A percentile compares a stretch with the other conserved stretches of the same genome.
These are phyloP conservation scores for Microsporum ferrugineum DNA, from an alignment of 2,329 filamentous ascomycete species.

Conservation along the genomic window DNA sequence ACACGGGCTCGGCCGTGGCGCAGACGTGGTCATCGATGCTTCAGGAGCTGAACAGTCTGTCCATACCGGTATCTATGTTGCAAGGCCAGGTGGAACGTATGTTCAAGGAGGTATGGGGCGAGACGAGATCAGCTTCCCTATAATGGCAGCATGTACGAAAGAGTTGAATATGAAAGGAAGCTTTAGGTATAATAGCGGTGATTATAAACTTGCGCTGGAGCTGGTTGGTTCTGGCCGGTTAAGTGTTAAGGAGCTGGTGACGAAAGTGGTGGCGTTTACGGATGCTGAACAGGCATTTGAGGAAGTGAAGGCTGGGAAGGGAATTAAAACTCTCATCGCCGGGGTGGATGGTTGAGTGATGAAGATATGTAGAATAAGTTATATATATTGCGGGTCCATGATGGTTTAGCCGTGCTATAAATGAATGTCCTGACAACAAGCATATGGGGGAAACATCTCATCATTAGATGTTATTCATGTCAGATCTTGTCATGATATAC, in stretches of 20 bases:
- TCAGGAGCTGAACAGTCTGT: conserved; percentile 68
- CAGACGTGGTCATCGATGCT: conserved; percentile 70
- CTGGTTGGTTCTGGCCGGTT: conserved; percentile 63
- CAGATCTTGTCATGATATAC: too few relatives aligned
- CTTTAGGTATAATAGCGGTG: conserved; percentile 79
- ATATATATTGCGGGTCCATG: too few relatives aligned
- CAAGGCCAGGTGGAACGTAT: conserved; percentile 61
- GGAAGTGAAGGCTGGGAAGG: conserved; percentile 71
- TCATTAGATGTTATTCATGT: too few relatives aligned
- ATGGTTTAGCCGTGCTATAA: too few relatives aligned
- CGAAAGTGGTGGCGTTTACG: conserved; percentile 62
- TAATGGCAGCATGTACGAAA: conserved; percentile 79
- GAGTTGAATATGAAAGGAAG: conserved; percentile 78
- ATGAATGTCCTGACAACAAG: too few relatives aligned
- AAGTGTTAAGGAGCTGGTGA: conserved; percentile 66
- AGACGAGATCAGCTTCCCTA: conserved; percentile 77
- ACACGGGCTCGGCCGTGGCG: conserved; percentile 53
- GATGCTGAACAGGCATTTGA: conserved; percentile 78
- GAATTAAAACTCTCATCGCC: conserved; percentile 38
- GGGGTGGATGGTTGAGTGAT: conserved; percentile 19
- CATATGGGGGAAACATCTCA: too few relatives aligned
- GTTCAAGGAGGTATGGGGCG: conserved; percentile 88
- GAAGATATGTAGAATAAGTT: conserved; percentile 3
- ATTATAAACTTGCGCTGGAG: conserved; percentile 74
- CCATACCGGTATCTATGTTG: conserved; percentile 59